Percentiles rank a stretch among this genome's conserved stretches.
Evolutionary conservation across 345 rosid genomes (phyloP).

Genomic region (Geranium brycei): DNA sequence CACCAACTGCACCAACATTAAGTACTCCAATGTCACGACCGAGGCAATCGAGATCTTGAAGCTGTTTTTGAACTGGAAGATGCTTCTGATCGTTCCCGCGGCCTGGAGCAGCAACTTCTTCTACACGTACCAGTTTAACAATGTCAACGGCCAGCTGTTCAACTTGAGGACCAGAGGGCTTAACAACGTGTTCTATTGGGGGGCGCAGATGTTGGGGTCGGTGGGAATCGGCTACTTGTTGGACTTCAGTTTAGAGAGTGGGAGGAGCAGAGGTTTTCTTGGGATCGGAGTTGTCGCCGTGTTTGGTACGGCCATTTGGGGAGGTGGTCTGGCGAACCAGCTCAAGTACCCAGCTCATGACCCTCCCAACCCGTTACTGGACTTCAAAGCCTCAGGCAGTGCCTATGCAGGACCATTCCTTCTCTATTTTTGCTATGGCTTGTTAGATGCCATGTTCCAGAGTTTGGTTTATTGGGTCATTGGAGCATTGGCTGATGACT

Average conservation of each 20-base stretch:
- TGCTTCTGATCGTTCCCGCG: slow-evolving; percentile 66
- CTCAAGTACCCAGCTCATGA: slow-evolving; percentile 25
- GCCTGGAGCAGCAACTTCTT: slow-evolving; percentile 95
- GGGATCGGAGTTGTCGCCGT: slow-evolving; percentile 58
- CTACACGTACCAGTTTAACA: slow-evolving; percentile 71
- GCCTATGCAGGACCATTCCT: slow-evolving; percentile 62
- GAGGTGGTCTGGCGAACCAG: slow-evolving; percentile 72
- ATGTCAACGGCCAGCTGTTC: slow-evolving; percentile 51
- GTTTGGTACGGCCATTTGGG: slow-evolving; percentile 68
- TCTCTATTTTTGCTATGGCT: slow-evolving; percentile 62
- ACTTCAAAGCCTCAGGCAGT: slow-evolving; percentile 55
- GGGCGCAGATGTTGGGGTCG: slow-evolving; percentile 83
- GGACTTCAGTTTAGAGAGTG: slow-evolving; percentile 66
- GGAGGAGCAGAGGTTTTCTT: slow-evolving; percentile 56
- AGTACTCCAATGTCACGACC: slow-evolving; percentile 33
- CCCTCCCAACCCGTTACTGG: slow-evolving; percentile 31
- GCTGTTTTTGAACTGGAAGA: slow-evolving; percentile 52
- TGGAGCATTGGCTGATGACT: slow-evolving; percentile 82
- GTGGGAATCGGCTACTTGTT: slow-evolving; percentile 47
- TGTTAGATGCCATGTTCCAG: slow-evolving; percentile 88
- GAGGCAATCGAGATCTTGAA: slow-evolving; percentile 37
- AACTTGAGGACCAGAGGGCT: slow-evolving; percentile 69
- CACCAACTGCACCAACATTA: slow-evolving; percentile 28
- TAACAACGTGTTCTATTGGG: slow-evolving; percentile 90
- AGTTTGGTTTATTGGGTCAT: slow-evolving; percentile 87